phyloP scores from a whole-genome alignment of 106 monocot genomes.

The Amphibolis antarctica region DNA sequence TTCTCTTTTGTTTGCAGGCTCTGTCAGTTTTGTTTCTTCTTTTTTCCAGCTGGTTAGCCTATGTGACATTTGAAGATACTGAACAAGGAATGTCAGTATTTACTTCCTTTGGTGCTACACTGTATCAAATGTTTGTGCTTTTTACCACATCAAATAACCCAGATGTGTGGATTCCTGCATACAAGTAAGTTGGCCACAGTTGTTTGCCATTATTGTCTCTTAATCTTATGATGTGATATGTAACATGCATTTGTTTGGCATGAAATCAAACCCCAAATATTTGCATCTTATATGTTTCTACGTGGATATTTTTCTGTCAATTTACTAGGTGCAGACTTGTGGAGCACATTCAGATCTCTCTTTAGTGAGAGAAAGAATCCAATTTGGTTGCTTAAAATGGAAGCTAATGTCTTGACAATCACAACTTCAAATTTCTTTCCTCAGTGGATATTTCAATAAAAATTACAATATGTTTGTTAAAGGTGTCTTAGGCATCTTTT shows the following conservation, averaged over 20 bases:
- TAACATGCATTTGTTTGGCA: neutral
- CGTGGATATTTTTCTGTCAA: no score
- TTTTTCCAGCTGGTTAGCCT: conserved; percentile 92
- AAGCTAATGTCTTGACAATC: no score
- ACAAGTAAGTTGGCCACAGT: conserved; percentile 58
- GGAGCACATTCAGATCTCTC: no score
- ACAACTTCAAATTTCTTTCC: no score
- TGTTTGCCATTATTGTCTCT: neutral
- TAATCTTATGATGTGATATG: neutral
- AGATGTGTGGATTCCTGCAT: conserved; percentile 99
- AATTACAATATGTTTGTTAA: no score
- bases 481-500: no score
- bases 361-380: no score
- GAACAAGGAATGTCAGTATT: conserved; percentile 70
- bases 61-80: conserved; percentile 96
- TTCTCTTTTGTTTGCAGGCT: conserved; percentile 39
- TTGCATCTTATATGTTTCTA: no score
- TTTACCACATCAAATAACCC: conserved; percentile 99
- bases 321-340: no score
- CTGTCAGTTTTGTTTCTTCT: conserved; percentile 71
- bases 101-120: conserved; percentile 62
- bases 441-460: no score
- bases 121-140: conserved; percentile 97
- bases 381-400: no score
- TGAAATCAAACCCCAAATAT: no score